Conservation (phyloP, 371 early-diverging fungal species). For the Coemansia sp. region DNA sequence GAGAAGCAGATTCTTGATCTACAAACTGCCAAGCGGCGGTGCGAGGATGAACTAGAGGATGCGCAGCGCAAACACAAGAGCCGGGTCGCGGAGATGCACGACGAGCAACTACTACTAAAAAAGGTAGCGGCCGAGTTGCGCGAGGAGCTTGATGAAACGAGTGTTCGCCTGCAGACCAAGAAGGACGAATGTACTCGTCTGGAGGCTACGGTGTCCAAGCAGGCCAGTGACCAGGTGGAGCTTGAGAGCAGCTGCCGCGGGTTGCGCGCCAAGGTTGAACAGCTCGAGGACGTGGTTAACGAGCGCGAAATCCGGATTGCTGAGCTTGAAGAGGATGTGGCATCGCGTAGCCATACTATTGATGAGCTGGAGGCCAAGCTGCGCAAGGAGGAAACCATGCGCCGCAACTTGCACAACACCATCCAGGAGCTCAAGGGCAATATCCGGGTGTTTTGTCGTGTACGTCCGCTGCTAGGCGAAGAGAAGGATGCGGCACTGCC, state of each 20-base stretch:
- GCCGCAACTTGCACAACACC: slow-evolving; percentile 86
- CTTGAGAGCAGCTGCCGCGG: slow-evolving; percentile 55
- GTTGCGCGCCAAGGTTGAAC: slow-evolving; percentile 55
- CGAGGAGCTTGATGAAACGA: slow-evolving; percentile 37
- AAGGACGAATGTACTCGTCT: slow-evolving; percentile 49
- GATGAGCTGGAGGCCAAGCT: slow-evolving; percentile 64
- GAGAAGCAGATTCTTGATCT: slow-evolving; percentile 40
- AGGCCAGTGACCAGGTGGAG: slow-evolving; percentile 53
- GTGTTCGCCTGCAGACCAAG: slow-evolving; percentile 32
- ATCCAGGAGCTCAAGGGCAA: slow-evolving; percentile 97
- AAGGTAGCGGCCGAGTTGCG: slow-evolving; percentile 51
- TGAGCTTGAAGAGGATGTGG: slow-evolving; percentile 50
- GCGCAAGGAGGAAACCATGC: slow-evolving; percentile 72
- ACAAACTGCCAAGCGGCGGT: slow-evolving; percentile 48
- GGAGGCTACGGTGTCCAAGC: slow-evolving; percentile 54
- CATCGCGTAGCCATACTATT: slow-evolving; percentile 45
- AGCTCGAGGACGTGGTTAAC: slow-evolving; percentile 53
- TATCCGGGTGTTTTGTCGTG: slow-evolving; percentile 96
- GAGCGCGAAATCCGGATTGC: slow-evolving; percentile 57
- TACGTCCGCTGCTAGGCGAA: slow-evolving; percentile 70
- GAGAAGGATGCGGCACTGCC: slow-evolving; percentile 26
- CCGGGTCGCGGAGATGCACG: slow-evolving; percentile 53
- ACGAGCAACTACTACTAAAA: slow-evolving; percentile 48
- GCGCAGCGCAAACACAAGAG: slow-evolving; percentile 51
- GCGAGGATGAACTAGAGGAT: slow-evolving; percentile 55